Evolutionary conservation across 2,329 filamentous ascomycete genomes (phyloP), one percentile per base, ranked within the genome.

Genomic region (Tolypocladium ophioglossoides): DNA sequence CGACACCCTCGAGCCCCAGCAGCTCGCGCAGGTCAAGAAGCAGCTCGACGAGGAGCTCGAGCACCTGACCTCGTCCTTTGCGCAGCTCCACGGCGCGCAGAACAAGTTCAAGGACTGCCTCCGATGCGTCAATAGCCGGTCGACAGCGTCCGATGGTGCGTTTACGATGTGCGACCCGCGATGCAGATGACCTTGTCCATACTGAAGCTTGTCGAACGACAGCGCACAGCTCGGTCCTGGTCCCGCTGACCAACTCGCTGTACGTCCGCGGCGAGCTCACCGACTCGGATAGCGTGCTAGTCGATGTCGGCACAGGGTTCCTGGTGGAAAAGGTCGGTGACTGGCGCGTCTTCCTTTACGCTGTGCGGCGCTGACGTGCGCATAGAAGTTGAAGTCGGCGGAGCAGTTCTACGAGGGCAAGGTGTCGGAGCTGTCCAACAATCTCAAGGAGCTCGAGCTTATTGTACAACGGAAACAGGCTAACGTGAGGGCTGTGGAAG

Each of bases 41-140:
- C 92, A 96, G 70, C 86, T 99, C 61, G 92, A 96, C 70, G 86
- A 94, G 65, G 94, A 99, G 73, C 86, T 99, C 60, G 90, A 96
- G 69, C 92, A 97, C 75, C 83, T 99, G 61, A 95, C 90, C 2
- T 82, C 78, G 55, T 97, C 94, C 11, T 96, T 95, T 74, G 80
- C 87, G 51, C 94, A 95, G 69, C 83, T 99, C 2, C 89, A 91
- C 59, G 85, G 86, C 52, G 94, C 94, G 2, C 94, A 97, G 70
- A 80, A 83, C 53, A 96, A 95, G 70, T 99, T 99, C 75, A 82
- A 83, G 54, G 92, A 97, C 66, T 99, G 94, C 65, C 79, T 96
- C 38, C 80, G 81, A 51, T 90, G 87, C 52, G 88, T 99, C 24
- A 74, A 79, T 63, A 68, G 70, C 54, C 62, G 73, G 54, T 63